phyloP scores from a whole-genome alignment of 2,329 filamentous ascomycete species.

The Chrysoporthe cubensis region DNA sequence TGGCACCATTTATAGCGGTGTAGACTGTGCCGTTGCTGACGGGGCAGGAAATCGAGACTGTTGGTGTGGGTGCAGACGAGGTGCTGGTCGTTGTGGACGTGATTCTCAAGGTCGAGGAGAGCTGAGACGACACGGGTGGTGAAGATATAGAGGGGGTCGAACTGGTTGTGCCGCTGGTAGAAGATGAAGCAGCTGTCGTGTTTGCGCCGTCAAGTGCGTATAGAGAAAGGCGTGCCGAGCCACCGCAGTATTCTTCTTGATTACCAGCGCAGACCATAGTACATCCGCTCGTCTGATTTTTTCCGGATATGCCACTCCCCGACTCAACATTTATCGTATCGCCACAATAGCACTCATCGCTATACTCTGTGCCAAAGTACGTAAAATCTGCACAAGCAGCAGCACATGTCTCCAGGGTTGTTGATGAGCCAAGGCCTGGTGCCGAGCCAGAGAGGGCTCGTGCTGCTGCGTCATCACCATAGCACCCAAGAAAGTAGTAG shows the following conservation, averaged over 20 bases:
- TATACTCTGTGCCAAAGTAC: slow-evolving; percentile 35
- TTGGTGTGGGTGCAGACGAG: slow-evolving; percentile 11
- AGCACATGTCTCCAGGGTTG: slow-evolving; percentile 34
- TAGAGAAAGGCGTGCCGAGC: slow-evolving; percentile 3
- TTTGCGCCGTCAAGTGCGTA: slow-evolving; percentile 6
- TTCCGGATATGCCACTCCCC: slow-evolving; percentile 3
- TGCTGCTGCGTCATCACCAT: slow-evolving; percentile 31
- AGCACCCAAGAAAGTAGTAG: slow-evolving; percentile 35
- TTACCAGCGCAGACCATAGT: slow-evolving; percentile 8
- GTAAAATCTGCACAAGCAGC: slow-evolving; percentile 34
- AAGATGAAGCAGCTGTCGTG: not conserved
- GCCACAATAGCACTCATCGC: slow-evolving; percentile 29
- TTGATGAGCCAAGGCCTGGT: slow-evolving; percentile 24
- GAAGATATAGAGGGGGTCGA: not conserved
- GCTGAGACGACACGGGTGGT: not conserved
- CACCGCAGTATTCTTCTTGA: slow-evolving; percentile 18
- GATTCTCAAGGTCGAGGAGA: not conserved
- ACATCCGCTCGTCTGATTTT: slow-evolving; percentile 11
- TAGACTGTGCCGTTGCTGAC: slow-evolving; percentile 16
- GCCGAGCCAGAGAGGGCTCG: slow-evolving; percentile 4
- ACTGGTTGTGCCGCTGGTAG: not conserved
- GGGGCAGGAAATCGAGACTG: slow-evolving; percentile 25
- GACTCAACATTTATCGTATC: slow-evolving; percentile 12
- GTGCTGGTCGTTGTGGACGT: slow-evolving; percentile 13
- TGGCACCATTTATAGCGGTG: slow-evolving; percentile 21